Evolutionary conservation across 306 rosid species (phyloP).

Genomic region (Glycyrrhiza uralensis): DNA sequence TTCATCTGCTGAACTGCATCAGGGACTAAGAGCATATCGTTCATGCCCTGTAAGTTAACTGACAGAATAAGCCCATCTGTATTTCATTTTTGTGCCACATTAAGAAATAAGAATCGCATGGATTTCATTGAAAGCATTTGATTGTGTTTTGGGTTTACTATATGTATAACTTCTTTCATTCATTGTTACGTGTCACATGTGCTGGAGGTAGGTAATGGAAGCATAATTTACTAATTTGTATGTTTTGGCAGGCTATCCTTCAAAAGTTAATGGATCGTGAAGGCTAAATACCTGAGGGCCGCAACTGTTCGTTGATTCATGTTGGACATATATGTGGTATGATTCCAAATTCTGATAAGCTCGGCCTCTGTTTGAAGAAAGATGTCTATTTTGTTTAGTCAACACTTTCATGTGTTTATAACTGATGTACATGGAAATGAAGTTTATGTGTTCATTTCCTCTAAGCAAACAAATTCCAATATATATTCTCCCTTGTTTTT

Average conservation of each 20-base stretch:
- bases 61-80: not conserved
- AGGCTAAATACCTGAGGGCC: constrained; percentile 32
- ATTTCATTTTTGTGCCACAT: not conserved
- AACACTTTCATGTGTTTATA: not conserved
- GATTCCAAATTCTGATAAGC: constrained; percentile 1
- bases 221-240: constrained; percentile 19
- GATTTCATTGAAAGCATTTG: constrained; percentile 12
- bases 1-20: constrained; percentile 58
- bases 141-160: not conserved
- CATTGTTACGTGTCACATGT: not conserved
- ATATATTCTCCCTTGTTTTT: not conserved
- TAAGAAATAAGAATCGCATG: not conserved
- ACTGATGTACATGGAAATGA: constrained; percentile 4
- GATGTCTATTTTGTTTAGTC: not conserved
- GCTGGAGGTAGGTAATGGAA: not conserved
- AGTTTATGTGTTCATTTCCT: not conserved
- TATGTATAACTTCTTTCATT: not conserved
- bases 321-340: not conserved
- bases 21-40: constrained; percentile 56
- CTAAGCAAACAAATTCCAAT: not conserved
- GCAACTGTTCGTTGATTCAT: constrained; percentile 20
- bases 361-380: not conserved
- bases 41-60: constrained; percentile 76
- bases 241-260: constrained; percentile 60
- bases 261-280: constrained; percentile 55